Base-by-base conservation (phyloP, 23 red algal species). In the Chondrus crispus region DNA sequence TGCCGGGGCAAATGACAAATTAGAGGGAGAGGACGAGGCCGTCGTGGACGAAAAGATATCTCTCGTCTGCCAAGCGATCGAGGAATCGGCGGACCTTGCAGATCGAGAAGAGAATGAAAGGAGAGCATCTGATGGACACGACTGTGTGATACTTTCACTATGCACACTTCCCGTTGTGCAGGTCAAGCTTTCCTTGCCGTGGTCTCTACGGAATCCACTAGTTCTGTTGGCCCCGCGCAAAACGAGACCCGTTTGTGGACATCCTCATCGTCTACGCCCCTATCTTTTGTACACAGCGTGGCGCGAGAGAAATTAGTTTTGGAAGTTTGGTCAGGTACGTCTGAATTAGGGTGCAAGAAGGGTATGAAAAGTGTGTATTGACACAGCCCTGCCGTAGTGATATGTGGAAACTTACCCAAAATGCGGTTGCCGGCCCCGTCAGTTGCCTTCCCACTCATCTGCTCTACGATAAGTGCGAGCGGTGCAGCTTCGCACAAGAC, bases 401-500 rank as follows among this genome's bases (percentile, higher is more conserved):
- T n/a, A n/a, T n/a, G n/a, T n/a, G n/a, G n/a, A n/a, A n/a, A 85
- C 91, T 47, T 85, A 74, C 81, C 92, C 54, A 98, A 60, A 20
- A 98, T 82, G n/a, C 96, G 89, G 12, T 11, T 84, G 28, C 96
- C 92, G 14, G 81, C 11, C 38, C 58, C 81, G 68, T 95, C 82
- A 24, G 82, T 29, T 20, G 96, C 96, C 1, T 78, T 80, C 32
- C 85, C 96, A 49, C 93, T 90, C 36, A 93, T 81, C 66, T 98
- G 90, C 81, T 98, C 96, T 2, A 88, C 57, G 14, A 98, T 44
- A 48, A 94, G 79, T 5, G 96, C 96, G 50, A 98, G 57, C 10
- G 92, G 92, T 22, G 74, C 96, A 4, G 96, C 96, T 39, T 91
- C 85, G 54, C 96, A 98, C 28, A 98, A 41, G 19, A 95, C 40